Evolutionary conservation across 176 grass and related monocot species (phyloP).

Genomic region (Leersia perrieri): DNA sequence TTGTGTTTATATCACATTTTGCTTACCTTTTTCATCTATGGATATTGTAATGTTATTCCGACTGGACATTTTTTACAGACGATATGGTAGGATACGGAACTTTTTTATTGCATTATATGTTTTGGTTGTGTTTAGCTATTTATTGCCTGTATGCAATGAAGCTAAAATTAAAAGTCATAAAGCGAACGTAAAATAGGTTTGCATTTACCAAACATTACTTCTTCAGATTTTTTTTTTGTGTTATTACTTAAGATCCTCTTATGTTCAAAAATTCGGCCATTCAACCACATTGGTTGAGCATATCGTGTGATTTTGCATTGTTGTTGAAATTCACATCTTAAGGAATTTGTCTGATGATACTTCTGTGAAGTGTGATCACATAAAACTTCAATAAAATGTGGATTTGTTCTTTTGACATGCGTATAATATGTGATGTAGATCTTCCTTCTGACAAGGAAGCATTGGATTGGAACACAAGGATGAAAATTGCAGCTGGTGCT

Average conservation of each 20-base stretch:
- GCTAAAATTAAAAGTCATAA: not conserved
- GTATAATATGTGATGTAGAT: constrained; percentile 45
- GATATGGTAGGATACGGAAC: not conserved
- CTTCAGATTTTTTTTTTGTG: not conserved
- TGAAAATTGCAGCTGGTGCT: constrained; percentile 91
- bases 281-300: not conserved
- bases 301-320: not conserved
- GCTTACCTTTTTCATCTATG: not conserved
- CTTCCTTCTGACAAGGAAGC: constrained; percentile 71
- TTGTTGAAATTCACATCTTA: not conserved
- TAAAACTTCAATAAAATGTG: not conserved
- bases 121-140: not conserved
- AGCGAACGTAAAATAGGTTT: not conserved
- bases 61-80: not conserved
- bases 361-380: not conserved
- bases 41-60: not conserved
- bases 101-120: not conserved
- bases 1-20: not conserved
- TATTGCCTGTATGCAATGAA: not conserved
- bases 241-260: constrained; percentile 4
- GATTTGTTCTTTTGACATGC: constrained; percentile 4
- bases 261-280: not conserved
- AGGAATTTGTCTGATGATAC: not conserved
- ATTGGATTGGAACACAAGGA: constrained; percentile 76
- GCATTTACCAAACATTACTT: not conserved